Base-by-base conservation (phyloP, 2,329 filamentous ascomycete genomes). In the Bipolaris gigantea region DNA sequence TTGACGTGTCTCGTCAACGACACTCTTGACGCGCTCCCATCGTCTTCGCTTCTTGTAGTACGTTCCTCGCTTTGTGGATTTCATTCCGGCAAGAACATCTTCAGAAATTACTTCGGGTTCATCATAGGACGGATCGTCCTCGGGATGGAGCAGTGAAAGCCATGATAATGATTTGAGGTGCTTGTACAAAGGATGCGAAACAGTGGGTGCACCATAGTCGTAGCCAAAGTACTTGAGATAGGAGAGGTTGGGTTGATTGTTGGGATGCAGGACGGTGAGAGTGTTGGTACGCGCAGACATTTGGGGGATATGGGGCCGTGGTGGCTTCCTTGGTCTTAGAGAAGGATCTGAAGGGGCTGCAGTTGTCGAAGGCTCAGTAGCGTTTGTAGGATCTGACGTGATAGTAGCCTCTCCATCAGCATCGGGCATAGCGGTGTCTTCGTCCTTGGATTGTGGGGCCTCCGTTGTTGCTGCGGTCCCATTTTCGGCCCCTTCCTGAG, bases 211-310 rank as follows among this genome's bases (percentile, higher is more conserved):
- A 39, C 87, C 83, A 62, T 82, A 79, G 75, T 96, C 91, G 76
- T 87, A 97, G 73, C 86, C 85, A 76, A 96, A 97, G 79, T 96
- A 95, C 71, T 90, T 90, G 18, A 99, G 83, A 44, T 94, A 83
- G 16, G 87, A 87, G 54, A 97, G 84, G 72, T 97, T 97, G 2
- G 92, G 89, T 73, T 96, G 92, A 27, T 88, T 84, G 73, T 92
- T 91, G 47, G 87, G 78, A 74, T 96, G 92, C 32, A 96, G 76
- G 47, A 96, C 74, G 1, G 92, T 96, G 60, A 90, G 85, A 56
- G 87, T 93, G 75, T 91, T 96, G 57, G 82, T 85, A 46, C 75
- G 79, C 25, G 85, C 86, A 67, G 83, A 90, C 61, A 89, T 84
- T 25, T 87, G 83, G 51, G 81, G 67, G 19, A 73, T 64, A 55